Conservation (phyloP, 805 yeast species). For the Monosporozyma aerobia region DNA sequence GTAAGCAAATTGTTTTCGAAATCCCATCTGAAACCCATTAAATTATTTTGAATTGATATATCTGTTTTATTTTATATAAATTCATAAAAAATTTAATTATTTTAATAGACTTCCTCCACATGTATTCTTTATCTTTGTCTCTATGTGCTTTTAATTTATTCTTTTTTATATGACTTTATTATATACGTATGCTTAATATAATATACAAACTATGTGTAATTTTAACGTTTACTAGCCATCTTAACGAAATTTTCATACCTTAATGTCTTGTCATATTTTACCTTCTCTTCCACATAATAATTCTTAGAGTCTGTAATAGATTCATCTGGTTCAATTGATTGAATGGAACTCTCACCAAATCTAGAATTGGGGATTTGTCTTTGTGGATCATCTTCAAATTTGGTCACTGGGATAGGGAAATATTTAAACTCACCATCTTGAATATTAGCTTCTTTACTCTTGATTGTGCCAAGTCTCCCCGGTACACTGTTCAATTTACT, state of each 20-base stretch:
- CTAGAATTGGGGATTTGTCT: neutral
- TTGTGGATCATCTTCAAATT: constrained; percentile 6
- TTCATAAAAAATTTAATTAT: constrained; percentile 3
- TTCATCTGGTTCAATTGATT: neutral
- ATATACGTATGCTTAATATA: neutral
- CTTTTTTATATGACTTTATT: constrained; percentile 2
- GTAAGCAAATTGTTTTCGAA: constrained; percentile 98
- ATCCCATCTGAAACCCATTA: constrained; percentile 48
- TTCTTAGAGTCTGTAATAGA: neutral
- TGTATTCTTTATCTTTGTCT: neutral
- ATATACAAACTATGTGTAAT: no score
- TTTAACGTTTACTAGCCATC: constrained; percentile 6
- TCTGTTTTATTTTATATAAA: constrained; percentile 3
- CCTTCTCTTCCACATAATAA: neutral
- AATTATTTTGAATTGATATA: constrained; percentile 5
- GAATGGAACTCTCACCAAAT: neutral
- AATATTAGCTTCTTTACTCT: neutral
- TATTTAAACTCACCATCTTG: constrained; percentile 14
- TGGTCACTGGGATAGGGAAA: constrained; percentile 21
- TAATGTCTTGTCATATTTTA: constrained; percentile 3
- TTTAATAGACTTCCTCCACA: neutral
- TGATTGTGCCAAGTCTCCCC: neutral
- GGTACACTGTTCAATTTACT: neutral
- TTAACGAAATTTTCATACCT: constrained; percentile 16
- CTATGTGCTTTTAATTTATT: constrained; percentile 2